These are phyloP conservation scores for Sesbania bispinosa DNA, from an alignment of 306 rosid genomes.

Conservation along the genomic window DNA sequence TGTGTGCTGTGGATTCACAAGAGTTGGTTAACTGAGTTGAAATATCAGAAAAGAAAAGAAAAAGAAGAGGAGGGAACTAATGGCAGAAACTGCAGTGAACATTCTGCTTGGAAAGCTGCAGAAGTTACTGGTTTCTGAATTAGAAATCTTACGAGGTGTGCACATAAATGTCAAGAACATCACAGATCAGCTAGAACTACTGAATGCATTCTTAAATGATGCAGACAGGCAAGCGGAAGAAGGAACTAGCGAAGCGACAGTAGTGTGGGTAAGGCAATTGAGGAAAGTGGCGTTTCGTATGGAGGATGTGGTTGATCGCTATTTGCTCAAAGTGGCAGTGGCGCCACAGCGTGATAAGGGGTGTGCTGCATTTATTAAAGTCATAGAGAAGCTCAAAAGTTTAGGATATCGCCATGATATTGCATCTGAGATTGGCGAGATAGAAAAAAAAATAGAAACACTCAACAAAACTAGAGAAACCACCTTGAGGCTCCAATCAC, in stretches of 20 bases:
- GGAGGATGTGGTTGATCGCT: not conserved
- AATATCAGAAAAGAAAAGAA: too few relatives aligned
- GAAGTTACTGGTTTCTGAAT: not conserved
- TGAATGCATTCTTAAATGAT: not conserved
- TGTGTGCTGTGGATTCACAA: too few relatives aligned
- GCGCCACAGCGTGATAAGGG: not conserved
- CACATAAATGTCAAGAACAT: not conserved
- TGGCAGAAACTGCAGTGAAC: not conserved
- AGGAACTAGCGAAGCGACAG: too few relatives aligned
- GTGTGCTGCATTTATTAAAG: not conserved
- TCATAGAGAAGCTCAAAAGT: not conserved
- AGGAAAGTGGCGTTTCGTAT: not conserved
- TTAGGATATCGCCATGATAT: not conserved
- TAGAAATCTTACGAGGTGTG: not conserved
- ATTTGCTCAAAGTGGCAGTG: not conserved
- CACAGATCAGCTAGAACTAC: not conserved
- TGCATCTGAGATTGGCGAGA: not conserved
- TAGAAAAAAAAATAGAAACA: not conserved
- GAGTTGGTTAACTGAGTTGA: too few relatives aligned
- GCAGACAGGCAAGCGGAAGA: not conserved
- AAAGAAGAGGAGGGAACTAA: too few relatives aligned
- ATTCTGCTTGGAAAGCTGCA: not conserved
- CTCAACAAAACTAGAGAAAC: rapidly evolving
- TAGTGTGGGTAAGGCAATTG: not conserved
- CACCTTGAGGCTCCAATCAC: too few relatives aligned